A percentile compares a stretch with the other conserved stretches of the same genome.
These are phyloP conservation scores for Diaporthe longicolla DNA, from an alignment of 2,329 filamentous ascomycete species.

Conservation along the genomic window DNA sequence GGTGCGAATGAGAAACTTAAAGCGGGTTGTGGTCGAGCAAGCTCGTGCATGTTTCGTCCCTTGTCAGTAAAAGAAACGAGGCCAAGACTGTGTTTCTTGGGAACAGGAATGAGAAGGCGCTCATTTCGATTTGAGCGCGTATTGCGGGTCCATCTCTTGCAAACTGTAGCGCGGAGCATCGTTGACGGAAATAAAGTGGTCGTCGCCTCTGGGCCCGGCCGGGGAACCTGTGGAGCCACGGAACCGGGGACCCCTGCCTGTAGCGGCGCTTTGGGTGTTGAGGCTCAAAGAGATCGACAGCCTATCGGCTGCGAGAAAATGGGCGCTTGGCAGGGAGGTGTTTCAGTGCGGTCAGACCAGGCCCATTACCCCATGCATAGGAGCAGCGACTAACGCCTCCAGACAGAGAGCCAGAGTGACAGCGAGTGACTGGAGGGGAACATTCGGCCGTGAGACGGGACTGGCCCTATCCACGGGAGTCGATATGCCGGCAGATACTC, in stretches of 20 bases:
- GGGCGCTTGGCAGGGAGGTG: slow-evolving; percentile 36
- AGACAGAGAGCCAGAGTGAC: slow-evolving; percentile 8
- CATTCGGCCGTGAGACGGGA: background rate
- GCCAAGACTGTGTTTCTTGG: background rate
- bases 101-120: slow-evolving; percentile 1
- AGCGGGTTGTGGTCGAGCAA: background rate
- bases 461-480: background rate
- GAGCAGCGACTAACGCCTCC: slow-evolving; percentile 3
- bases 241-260: slow-evolving; percentile 7
- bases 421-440: slow-evolving; percentile 16
- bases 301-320: slow-evolving; percentile 23
- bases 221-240: slow-evolving; percentile 17
- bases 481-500: slow-evolving; percentile 19
- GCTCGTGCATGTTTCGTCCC: slow-evolving; percentile 30
- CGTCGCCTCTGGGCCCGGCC: background rate
- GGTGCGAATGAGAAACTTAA: slow-evolving; percentile 7
- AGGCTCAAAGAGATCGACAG: slow-evolving; percentile 36
- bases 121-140: slow-evolving; percentile 15
- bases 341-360: slow-evolving; percentile 40
- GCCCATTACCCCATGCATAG: slow-evolving; percentile 19
- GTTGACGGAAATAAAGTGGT: slow-evolving; percentile 18
- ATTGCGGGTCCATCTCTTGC: slow-evolving; percentile 10
- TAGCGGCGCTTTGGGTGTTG: slow-evolving; percentile 31
- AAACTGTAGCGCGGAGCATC: slow-evolving; percentile 3
- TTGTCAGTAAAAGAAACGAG: slow-evolving; percentile 11